These are phyloP conservation scores for Pythium sukuiense DNA, from an alignment of 352 stramenopile genomes.

Conservation along the genomic window DNA sequence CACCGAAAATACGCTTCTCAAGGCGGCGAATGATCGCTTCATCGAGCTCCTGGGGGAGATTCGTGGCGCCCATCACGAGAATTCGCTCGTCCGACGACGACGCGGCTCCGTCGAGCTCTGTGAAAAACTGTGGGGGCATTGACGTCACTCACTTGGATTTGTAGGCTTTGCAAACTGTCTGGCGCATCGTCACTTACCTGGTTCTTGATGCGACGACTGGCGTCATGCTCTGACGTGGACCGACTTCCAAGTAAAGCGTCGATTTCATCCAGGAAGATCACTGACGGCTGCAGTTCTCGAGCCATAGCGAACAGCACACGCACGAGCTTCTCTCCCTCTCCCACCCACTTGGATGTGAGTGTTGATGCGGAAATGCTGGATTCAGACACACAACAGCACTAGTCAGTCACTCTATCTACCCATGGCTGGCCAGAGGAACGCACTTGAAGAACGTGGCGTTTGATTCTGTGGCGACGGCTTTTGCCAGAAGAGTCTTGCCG, in stretches of 20 bases:
- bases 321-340: constrained; percentile 94
- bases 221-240: constrained; percentile 81
- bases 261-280: constrained; percentile 92
- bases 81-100: constrained; percentile 77
- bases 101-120: constrained; percentile 76
- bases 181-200: constrained; percentile 41
- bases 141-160: neutral
- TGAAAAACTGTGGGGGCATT: constrained; percentile 68
- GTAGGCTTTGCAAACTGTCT: neutral
- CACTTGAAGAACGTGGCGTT: constrained; percentile 87
- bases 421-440: neutral
- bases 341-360: constrained; percentile 90
- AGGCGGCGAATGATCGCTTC: constrained; percentile 85
- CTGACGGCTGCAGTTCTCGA: constrained; percentile 72
- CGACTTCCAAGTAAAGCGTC: constrained; percentile 80
- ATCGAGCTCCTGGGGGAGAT: constrained; percentile 84
- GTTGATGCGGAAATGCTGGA: constrained; percentile 84
- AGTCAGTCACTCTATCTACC: neutral
- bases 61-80: constrained; percentile 88
- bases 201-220: constrained; percentile 88
- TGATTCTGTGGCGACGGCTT: constrained; percentile 79
- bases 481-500: constrained; percentile 82
- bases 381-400: neutral
- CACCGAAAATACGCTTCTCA: constrained; percentile 90
- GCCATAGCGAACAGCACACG: constrained; percentile 92